Evolutionary conservation across 805 yeast species (phyloP), one percentile per base, ranked within the genome.

Genomic region (Pichia occidentalis): DNA sequence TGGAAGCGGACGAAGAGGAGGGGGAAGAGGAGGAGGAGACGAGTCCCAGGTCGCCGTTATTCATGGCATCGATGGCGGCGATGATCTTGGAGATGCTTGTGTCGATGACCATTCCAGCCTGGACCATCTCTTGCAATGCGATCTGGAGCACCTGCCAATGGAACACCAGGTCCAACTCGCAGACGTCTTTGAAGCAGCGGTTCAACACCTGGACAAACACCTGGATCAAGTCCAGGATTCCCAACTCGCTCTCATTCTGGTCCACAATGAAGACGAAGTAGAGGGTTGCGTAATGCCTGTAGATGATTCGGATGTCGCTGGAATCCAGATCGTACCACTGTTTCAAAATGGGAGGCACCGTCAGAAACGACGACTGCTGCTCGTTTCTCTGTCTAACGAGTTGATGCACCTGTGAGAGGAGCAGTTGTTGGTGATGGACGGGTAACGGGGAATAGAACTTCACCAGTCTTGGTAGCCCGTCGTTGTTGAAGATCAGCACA

Each of bases 71-170:
- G 9, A 84, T 84, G 1, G 92, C 85, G 2, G 75, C 77, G 5
- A 92, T 96, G 24, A 92, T 87, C 43, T 81, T 75, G 19, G 64
- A 54, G 16, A 87, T 85, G 48, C 80, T 85, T 2, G 97, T 88
- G 56, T 92, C 98, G 25, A 92, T 84, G 7, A 92, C 98, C 94
- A 92, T 81, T 0, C 98, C 98, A 19, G 97, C 98, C 57, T 92
- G 97, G 1, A 92, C 80, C 24, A 92, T 82, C 52, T 92, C 97
- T 51, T 81, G 92, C 34, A 88, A 60, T 2, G 90, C 96, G 2
- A 95, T 81, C 56, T 90, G 94, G 23, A 90, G 65, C 5, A 87
- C 94, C 61, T 92, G 97, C 97, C 98, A 92, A 13, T 97, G 97
- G 63, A 88, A 90, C n/a, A 92, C 96, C 45, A 92, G 68, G 61